phyloP scores from a whole-genome alignment of 495 filamentous ascomycete genomes.

The Talaromyces wortmannii region DNA sequence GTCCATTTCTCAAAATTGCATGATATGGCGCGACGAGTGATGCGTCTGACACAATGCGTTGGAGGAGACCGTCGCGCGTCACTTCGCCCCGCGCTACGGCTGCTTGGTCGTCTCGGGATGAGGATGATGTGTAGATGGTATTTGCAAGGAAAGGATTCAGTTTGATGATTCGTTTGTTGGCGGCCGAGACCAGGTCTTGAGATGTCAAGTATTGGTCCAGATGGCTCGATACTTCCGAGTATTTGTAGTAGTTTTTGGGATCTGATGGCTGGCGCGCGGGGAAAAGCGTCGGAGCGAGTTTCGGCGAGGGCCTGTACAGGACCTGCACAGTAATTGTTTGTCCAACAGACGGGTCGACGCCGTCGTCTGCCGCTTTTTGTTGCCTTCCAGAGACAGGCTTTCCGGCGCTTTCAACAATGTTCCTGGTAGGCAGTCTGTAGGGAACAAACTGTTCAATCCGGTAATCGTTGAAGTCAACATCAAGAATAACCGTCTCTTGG shows the following conservation, averaged over 20 bases:
- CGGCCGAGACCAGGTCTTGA: constrained; percentile 48
- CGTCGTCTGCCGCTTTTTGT: constrained; percentile 33
- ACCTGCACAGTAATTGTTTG: constrained; percentile 49
- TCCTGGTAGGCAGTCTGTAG: constrained; percentile 51
- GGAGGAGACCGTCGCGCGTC: constrained; percentile 56
- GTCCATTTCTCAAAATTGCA: constrained; percentile 47
- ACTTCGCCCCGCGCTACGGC: constrained; percentile 50
- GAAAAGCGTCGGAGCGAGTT: constrained; percentile 50
- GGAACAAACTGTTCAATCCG: constrained; percentile 51
- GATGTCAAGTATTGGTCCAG: constrained; percentile 38
- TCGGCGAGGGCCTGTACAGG: constrained; percentile 49
- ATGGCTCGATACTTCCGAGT: constrained; percentile 31
- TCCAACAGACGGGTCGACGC: constrained; percentile 43
- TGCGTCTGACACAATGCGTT: constrained; percentile 48
- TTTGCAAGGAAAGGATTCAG: constrained; percentile 59
- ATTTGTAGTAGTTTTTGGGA: constrained; percentile 47
- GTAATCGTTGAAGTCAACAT: constrained; percentile 58
- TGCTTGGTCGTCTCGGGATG: constrained; percentile 43
- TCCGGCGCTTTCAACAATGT: constrained; percentile 22
- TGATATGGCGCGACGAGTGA: constrained; percentile 43
- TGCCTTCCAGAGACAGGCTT: constrained; percentile 23
- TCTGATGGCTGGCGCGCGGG: constrained; percentile 31
- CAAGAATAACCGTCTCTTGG: constrained; percentile 57
- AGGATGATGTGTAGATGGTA: constrained; percentile 44
- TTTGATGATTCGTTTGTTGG: constrained; percentile 58